Conservation (phyloP, 116 monocot species). For the Cymodocea nodosa region DNA sequence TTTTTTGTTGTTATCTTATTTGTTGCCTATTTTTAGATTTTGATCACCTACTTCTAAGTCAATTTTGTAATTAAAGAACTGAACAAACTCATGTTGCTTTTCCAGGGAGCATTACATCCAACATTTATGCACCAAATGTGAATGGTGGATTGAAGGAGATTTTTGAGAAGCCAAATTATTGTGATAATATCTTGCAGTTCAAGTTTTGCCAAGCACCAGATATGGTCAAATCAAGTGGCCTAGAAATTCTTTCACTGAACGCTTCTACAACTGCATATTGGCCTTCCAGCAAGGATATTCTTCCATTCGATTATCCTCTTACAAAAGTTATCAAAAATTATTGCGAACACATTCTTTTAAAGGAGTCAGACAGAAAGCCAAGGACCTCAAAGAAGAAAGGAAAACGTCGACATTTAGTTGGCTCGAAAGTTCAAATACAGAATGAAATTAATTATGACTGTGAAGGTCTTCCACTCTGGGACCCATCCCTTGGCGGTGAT, state of each 20-base stretch:
- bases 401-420: constrained; percentile 16
- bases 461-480: constrained; percentile 77
- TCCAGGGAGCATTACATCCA: neutral
- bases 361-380: constrained; percentile 68
- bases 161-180: constrained; percentile 15
- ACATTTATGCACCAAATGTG: constrained; percentile 1
- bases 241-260: constrained; percentile 11
- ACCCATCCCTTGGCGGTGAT: constrained; percentile 70
- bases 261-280: constrained; percentile 5
- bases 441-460: constrained; percentile 30
- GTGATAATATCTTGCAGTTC: constrained; percentile 20
- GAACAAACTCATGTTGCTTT: neutral
- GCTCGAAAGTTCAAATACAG: constrained; percentile 26
- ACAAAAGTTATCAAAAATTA: constrained; percentile 30
- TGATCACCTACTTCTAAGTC: neutral
- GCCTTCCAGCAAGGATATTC: constrained; percentile 9
- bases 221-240: constrained; percentile 31
- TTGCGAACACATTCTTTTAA: constrained; percentile 58
- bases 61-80: neutral
- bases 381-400: constrained; percentile 44
- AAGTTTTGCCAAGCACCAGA: constrained; percentile 40
- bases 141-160: constrained; percentile 37
- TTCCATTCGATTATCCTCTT: constrained; percentile 23
- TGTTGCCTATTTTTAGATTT: neutral
- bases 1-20: neutral